Evolutionary conservation across 768 basidiomycete genomes (phyloP).

Genomic region (Porpolomopsis calyptriformis): DNA sequence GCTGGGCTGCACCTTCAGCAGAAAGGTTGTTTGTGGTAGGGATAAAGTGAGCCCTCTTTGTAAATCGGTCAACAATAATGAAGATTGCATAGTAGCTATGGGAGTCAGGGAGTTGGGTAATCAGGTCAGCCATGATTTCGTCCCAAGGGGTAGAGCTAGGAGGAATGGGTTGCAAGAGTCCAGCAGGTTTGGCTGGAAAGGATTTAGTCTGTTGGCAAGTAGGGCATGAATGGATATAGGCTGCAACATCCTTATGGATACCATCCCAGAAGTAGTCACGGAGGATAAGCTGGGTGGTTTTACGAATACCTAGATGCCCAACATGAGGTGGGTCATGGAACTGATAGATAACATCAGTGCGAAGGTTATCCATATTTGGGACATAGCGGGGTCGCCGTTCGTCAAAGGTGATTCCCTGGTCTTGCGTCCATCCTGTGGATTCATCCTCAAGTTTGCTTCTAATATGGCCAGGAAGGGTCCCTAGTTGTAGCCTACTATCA

Average conservation of each 20-base stretch:
- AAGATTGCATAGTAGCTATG: background rate
- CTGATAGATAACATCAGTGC: too few species aligned
- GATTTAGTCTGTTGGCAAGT: background rate
- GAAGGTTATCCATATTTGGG: too few species aligned
- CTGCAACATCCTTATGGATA: background rate
- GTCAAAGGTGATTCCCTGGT: too few species aligned
- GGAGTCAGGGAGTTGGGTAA: background rate
- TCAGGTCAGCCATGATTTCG: background rate
- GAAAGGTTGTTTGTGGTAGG: background rate
- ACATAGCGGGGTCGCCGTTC: too few species aligned
- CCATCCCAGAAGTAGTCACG: background rate
- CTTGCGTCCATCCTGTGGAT: too few species aligned
- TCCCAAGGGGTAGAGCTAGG: background rate
- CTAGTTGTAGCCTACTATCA: too few species aligned
- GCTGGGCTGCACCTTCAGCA: background rate
- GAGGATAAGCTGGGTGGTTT: background rate
- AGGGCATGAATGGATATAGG: background rate
- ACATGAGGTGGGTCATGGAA: background rate
- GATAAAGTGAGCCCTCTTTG: background rate
- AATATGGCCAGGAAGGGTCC: too few species aligned
- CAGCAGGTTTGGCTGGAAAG: background rate
- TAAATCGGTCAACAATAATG: background rate
- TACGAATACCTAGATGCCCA: background rate
- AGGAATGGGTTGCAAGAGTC: background rate
- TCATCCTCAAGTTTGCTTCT: too few species aligned